phyloP scores from a whole-genome alignment of 1,284 basidiomycete genomes.

The Tremellales sp. region DNA sequence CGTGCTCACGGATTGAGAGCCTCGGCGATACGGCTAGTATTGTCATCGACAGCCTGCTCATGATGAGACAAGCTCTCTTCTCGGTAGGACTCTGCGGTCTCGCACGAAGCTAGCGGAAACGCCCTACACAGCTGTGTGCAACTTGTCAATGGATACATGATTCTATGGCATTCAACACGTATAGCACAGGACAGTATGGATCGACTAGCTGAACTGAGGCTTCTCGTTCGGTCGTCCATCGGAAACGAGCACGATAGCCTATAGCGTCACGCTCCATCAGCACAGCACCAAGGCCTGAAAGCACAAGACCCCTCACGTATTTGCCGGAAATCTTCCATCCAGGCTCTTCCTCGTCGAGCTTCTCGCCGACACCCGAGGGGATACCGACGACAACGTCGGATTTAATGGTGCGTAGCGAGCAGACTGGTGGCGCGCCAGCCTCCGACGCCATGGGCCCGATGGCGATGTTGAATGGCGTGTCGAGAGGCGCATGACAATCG shows the following conservation, averaged over 20 bases:
- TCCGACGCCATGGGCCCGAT: conserved; percentile 91
- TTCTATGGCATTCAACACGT: no score
- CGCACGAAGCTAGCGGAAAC: no score
- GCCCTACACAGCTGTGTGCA: no score
- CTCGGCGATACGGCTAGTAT: no score
- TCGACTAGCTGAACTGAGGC: conserved; percentile 17
- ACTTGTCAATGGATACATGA: no score
- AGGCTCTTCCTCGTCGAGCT: conserved; percentile 78
- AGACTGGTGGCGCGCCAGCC: conserved; percentile 82
- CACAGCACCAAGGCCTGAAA: background rate
- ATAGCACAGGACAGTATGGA: no score
- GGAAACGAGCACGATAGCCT: conserved; percentile 81
- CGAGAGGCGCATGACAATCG: conserved; percentile 86
- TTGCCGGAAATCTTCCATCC: conserved; percentile 98
- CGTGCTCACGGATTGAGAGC: no score
- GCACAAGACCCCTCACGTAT: conserved; percentile 61
- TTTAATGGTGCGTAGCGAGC: conserved; percentile 81
- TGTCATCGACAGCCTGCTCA: no score
- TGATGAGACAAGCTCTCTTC: no score
- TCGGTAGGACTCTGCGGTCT: no score
- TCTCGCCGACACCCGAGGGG: conserved; percentile 62
- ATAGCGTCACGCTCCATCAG: conserved; percentile 9
- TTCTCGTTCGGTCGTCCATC: conserved; percentile 66
- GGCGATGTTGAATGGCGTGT: conserved; percentile 84
- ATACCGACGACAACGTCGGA: conserved; percentile 72